Percentiles rank a stretch among this genome's conserved stretches.
Evolutionary conservation across 1,284 basidiomycete species (phyloP).

Genomic region (Termitomyces sp.): DNA sequence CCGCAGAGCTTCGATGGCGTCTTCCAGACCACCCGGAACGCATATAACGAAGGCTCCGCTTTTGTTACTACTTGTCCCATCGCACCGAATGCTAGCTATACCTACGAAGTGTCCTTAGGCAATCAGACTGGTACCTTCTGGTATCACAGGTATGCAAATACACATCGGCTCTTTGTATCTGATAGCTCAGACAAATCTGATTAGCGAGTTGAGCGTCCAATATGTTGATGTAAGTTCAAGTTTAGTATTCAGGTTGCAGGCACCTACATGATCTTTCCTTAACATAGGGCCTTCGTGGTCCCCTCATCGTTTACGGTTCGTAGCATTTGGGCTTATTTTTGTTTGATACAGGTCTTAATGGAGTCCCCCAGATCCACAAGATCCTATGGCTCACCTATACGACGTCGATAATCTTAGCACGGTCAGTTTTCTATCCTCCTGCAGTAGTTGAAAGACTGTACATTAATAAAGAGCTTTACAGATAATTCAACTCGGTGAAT

Average conservation of each 20-base stretch:
- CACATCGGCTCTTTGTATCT: not conserved
- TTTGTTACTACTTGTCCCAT: slow-evolving; percentile 42
- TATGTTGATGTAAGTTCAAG: slow-evolving; percentile 16
- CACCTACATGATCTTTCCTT: not conserved
- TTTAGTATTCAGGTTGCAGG: no score
- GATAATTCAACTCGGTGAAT: slow-evolving; percentile 15
- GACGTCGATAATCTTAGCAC: slow-evolving; percentile 22
- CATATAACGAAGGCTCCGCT: slow-evolving; percentile 22
- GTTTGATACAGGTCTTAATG: not conserved
- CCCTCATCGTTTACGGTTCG: slow-evolving; percentile 23
- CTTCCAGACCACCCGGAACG: slow-evolving; percentile 18
- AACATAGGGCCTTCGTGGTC: slow-evolving; percentile 20
- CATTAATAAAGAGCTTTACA: not conserved
- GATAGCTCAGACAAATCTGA: not conserved
- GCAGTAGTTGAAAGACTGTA: slow-evolving; percentile 14
- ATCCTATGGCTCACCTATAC: slow-evolving; percentile 17
- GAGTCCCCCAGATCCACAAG: slow-evolving; percentile 13
- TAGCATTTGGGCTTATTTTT: not conserved
- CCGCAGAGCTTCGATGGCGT: slow-evolving; percentile 25
- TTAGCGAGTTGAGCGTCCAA: slow-evolving; percentile 16
- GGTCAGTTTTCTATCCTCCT: slow-evolving; percentile 17
- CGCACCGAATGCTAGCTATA: slow-evolving; percentile 37
- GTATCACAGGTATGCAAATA: slow-evolving; percentile 26
- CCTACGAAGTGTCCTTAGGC: slow-evolving; percentile 31
- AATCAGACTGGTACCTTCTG: slow-evolving; percentile 32